Evolutionary conservation across 192 early-diverging fungal species (phyloP).

Genomic region (Linnemannia zychae): DNA sequence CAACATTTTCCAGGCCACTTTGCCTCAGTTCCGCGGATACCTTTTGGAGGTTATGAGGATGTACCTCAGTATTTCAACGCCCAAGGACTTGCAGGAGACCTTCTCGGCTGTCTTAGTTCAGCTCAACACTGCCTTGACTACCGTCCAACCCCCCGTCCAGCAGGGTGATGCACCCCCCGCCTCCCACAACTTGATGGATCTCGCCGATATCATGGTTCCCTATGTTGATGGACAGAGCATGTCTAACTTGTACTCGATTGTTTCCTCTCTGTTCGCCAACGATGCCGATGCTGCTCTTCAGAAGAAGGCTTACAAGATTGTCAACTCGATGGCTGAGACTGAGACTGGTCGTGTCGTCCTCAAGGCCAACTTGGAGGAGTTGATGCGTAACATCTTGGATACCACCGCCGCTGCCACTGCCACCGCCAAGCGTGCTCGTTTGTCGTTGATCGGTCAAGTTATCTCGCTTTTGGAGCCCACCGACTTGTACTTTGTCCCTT

Average conservation of each 20-base stretch:
- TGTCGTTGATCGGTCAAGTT: slow-evolving; percentile 75
- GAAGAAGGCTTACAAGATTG: slow-evolving; percentile 96
- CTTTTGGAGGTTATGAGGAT: slow-evolving; percentile 77
- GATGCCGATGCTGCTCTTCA: slow-evolving; percentile 83
- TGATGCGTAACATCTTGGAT: slow-evolving; percentile 77
- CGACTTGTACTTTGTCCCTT: slow-evolving; percentile 89
- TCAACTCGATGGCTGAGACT: slow-evolving; percentile 69
- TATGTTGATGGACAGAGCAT: slow-evolving; percentile 80
- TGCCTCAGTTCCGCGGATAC: slow-evolving; percentile 74
- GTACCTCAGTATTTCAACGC: slow-evolving; percentile 72
- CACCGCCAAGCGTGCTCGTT: slow-evolving; percentile 86
- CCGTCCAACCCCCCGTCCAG: slow-evolving; percentile 60
- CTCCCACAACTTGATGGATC: slow-evolving; percentile 91
- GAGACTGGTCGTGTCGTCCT: slow-evolving; percentile 62
- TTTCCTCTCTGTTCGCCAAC: slow-evolving; percentile 66
- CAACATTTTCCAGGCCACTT: slow-evolving; percentile 80
- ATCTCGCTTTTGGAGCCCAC: slow-evolving; percentile 72
- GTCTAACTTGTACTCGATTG: slow-evolving; percentile 68
- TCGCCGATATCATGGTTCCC: slow-evolving; percentile 80
- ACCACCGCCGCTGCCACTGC: slow-evolving; percentile 74
- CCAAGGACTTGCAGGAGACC: slow-evolving; percentile 71
- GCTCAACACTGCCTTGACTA: slow-evolving; percentile 70
- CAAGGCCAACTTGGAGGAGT: slow-evolving; percentile 66
- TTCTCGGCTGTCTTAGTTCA: slow-evolving; percentile 74
- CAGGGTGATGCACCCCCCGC: slow-evolving; percentile 75